Base-by-base conservation (phyloP, 2,329 filamentous ascomycete genomes). In the Colletotrichum sp. region DNA sequence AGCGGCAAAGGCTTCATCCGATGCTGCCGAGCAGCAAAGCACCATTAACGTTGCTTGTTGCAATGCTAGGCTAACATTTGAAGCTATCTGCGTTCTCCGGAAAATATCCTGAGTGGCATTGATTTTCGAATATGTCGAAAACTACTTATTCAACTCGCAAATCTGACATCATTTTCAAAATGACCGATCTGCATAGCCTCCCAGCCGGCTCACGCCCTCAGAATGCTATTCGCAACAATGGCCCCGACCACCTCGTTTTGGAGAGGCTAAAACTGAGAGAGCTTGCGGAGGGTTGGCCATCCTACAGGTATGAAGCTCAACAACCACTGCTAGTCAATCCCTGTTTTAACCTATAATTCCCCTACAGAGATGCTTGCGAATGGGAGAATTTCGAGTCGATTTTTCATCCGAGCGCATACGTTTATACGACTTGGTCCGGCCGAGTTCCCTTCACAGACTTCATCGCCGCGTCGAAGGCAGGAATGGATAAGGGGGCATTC, bases 371-470 rank as follows among this genome's bases (percentile, higher is more conserved):
- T 77, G 83, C 87, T 9, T 89, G 87, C 76, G 88, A 90, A 80
- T 90, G 88, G 88, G 85, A 89, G 64, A 90, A 90, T 79, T 84
- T 89, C 26, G 80, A 81, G 15, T 89, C 87, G 5, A 89, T 90
- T 62, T 90, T 90, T 80, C 87, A 89, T 76, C 84, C 85, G 0
- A 83, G 83, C 44, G 88, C 88, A 4, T 83, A 85, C 77, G 85
- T 90, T 39, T 89, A 89, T 80, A 90, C 88, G 0, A 88, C 88
- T 13, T 90, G 88, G 88, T 87, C 87, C 1, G 88, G 88, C 4
- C 83, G 85, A 8, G 85, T 85, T 0, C 78, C 81, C 16, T 84
- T 84, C 74, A 77, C 81, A 3, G 83, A 87, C 68, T 87, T 87
- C 80, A 87, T 87, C 62, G 77, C 78, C 6, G 83, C 79, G 5